Conservation (phyloP, 305 asterid genomes). For the Fraxinus xanthoxyloides region DNA sequence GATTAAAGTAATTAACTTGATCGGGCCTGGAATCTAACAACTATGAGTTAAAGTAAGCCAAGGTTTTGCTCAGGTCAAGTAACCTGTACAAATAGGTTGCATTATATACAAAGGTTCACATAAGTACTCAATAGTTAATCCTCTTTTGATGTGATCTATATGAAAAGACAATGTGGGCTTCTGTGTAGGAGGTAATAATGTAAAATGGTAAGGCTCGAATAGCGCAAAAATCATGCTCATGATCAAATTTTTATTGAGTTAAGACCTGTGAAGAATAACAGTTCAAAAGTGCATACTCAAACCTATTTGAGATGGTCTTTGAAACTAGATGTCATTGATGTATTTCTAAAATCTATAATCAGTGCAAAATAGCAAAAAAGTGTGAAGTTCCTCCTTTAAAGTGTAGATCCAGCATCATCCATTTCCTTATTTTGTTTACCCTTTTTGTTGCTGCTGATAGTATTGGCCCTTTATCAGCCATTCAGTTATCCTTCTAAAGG, state of each 20-base stretch:
- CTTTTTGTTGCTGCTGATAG: not conserved
- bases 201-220: not conserved
- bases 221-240: not conserved
- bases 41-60: not conserved
- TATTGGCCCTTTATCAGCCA: not conserved
- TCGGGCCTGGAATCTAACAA: not conserved
- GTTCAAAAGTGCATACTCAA: not conserved
- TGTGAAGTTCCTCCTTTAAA: not conserved
- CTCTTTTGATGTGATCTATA: not conserved
- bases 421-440: not conserved
- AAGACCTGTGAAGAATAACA: not conserved
- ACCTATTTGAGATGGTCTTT: not conserved
- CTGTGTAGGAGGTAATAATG: not conserved
- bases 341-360: not conserved
- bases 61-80: not conserved
- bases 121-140: not conserved
- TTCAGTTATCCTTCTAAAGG: not conserved
- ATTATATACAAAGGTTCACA: not conserved
- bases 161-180: not conserved
- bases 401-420: not conserved
- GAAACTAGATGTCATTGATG: not conserved
- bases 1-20: not conserved
- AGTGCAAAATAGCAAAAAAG: not conserved
- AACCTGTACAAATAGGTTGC: not conserved
- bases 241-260: not conserved